Conservation (phyloP, 2,329 filamentous ascomycete genomes). For the Xylariaceae sp. region DNA sequence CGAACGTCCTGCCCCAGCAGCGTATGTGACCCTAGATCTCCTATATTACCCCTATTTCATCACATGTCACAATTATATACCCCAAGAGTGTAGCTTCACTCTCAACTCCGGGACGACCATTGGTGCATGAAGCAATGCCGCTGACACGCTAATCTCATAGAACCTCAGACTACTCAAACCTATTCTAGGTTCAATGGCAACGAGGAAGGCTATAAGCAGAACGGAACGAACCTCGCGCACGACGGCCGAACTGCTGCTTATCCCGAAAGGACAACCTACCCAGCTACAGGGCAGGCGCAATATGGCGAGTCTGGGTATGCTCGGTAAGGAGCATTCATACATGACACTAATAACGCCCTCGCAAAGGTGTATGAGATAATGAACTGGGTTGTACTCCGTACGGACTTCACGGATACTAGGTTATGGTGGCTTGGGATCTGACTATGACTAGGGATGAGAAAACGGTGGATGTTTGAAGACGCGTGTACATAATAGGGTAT, state of each 20-base stretch:
- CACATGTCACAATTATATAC: neutral
- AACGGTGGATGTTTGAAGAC: neutral
- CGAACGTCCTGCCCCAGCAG: constrained; percentile 31
- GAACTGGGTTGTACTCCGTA: neutral
- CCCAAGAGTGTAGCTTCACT: neutral
- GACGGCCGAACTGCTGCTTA: constrained; percentile 31
- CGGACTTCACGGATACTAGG: neutral
- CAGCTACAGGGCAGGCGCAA: constrained; percentile 19
- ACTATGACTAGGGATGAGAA: neutral
- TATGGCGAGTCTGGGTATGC: constrained; percentile 19
- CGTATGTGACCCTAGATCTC: constrained; percentile 21
- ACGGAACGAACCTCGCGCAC: constrained; percentile 26
- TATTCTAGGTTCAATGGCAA: constrained; percentile 34
- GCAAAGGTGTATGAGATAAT: neutral
- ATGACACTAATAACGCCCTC: neutral
- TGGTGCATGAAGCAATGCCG: neutral
- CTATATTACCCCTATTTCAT: too few relatives aligned
- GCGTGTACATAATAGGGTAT: neutral
- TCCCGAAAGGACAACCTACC: constrained; percentile 23
- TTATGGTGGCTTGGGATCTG: neutral
- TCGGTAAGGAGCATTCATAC: neutral
- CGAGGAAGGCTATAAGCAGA: constrained; percentile 30
- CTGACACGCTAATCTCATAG: constrained; percentile 4
- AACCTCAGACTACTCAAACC: constrained; percentile 31
- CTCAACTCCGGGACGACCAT: neutral